These are phyloP conservation scores for Fonsecaea erecta DNA, from an alignment of 2,329 filamentous ascomycete species.

Conservation along the genomic window DNA sequence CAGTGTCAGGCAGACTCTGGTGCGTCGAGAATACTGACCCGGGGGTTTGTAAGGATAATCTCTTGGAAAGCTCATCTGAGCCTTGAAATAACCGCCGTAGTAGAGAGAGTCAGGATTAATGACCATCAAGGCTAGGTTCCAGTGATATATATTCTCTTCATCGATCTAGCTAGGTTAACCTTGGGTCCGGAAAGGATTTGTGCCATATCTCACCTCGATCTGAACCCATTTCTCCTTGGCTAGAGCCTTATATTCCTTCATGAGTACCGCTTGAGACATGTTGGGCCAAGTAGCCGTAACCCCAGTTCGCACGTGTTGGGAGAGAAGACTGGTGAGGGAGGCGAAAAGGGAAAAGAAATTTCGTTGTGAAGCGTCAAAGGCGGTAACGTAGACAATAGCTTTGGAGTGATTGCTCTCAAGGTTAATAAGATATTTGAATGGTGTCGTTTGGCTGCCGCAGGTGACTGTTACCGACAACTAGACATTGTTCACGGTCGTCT, in stretches of 20 bases:
- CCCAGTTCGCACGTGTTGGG: slow-evolving; percentile 1
- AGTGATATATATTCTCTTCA: slow-evolving; percentile 81
- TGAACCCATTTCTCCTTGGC: slow-evolving; percentile 92
- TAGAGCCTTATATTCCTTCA: slow-evolving; percentile 83
- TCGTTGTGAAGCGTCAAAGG: not conserved
- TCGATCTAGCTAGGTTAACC: slow-evolving; percentile 61
- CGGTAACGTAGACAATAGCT: not conserved
- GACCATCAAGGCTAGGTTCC: slow-evolving; percentile 87
- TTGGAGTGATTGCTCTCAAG: not conserved
- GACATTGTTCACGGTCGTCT: slow-evolving; percentile 1
- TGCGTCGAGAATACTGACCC: slow-evolving; percentile 46
- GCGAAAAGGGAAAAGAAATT: not conserved
- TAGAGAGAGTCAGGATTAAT: slow-evolving; percentile 91
- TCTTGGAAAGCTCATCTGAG: slow-evolving; percentile 81
- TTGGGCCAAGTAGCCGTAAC: slow-evolving; percentile 12
- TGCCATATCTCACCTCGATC: slow-evolving; percentile 69
- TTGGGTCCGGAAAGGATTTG: not conserved
- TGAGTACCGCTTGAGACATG: slow-evolving; percentile 77
- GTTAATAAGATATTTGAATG: not conserved
- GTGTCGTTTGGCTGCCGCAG: not conserved
- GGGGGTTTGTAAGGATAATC: slow-evolving; percentile 92
- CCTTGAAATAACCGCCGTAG: slow-evolving; percentile 90
- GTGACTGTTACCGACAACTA: slow-evolving; percentile 5
- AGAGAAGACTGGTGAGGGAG: not conserved
- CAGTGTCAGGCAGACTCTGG: slow-evolving; percentile 7